Conservation (phyloP, 768 basidiomycete species). For the Tulasnella sp. region DNA sequence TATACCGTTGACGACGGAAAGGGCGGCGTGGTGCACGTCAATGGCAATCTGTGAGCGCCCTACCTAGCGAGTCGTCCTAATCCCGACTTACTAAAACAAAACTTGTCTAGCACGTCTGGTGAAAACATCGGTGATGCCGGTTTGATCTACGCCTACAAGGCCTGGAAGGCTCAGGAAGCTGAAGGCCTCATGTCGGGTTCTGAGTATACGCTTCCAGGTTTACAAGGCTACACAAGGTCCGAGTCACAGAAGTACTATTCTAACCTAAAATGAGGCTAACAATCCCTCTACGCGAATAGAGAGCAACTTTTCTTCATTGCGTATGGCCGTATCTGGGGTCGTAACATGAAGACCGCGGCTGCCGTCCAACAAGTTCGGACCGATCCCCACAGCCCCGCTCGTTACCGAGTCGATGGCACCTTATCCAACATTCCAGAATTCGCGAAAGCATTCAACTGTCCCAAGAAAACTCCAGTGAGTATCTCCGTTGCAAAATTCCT, state of each 20-base stretch:
- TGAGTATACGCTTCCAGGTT: conserved; percentile 77
- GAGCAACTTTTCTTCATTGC: conserved; percentile 95
- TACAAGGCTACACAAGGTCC: conserved; percentile 61
- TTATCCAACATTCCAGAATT: conserved; percentile 85
- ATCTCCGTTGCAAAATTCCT: conserved; percentile 49
- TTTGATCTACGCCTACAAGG: conserved; percentile 79
- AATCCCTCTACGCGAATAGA: conserved; percentile 40
- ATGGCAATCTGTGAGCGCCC: conserved; percentile 50
- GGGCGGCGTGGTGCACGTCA: conserved; percentile 78
- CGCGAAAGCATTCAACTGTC: conserved; percentile 80
- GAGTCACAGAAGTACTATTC: neutral
- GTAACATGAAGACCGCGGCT: conserved; percentile 40
- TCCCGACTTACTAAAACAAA: conserved; percentile 30
- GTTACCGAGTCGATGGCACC: conserved; percentile 81
- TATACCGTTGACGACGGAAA: conserved; percentile 84
- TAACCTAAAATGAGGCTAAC: neutral
- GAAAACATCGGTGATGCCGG: conserved; percentile 90
- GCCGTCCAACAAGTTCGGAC: conserved; percentile 71
- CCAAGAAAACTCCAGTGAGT: conserved; percentile 42
- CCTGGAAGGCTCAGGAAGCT: conserved; percentile 79
- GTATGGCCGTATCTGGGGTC: conserved; percentile 84
- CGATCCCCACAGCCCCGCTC: conserved; percentile 82
- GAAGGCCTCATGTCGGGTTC: conserved; percentile 54
- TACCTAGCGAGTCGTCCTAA: neutral
- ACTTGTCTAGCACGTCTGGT: conserved; percentile 58